phyloP scores from a whole-genome alignment of 345 rosid species.

The Turnera subulata region DNA sequence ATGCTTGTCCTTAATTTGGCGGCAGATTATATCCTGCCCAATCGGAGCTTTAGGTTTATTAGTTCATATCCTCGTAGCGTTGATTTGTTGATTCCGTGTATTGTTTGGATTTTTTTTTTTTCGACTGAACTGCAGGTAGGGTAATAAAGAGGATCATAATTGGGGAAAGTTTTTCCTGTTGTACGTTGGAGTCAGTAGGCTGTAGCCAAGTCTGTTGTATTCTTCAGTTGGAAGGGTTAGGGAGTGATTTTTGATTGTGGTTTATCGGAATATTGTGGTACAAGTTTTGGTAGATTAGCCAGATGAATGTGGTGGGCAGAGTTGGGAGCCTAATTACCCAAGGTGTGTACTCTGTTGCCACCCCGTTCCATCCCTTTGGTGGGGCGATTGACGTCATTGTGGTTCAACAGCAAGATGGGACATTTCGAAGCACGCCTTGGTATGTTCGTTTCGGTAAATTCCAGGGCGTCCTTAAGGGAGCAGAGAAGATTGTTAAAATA shows the following conservation, averaged over 20 bases:
- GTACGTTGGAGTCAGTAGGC: not conserved
- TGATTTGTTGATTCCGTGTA: not conserved
- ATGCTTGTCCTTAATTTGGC: constrained; percentile 2
- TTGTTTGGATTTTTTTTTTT: not conserved
- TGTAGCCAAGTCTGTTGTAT: constrained; percentile 8
- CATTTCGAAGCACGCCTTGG: constrained; percentile 87
- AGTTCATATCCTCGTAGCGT: no score
- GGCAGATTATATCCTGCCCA: no score
- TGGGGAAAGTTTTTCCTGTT: not conserved
- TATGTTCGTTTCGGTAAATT: constrained; percentile 90
- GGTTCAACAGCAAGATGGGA: constrained; percentile 81
- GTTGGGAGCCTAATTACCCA: constrained; percentile 82
- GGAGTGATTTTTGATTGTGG: constrained; percentile 2
- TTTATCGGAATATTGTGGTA: constrained; percentile 11
- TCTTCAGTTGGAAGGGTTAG: constrained; percentile 11
- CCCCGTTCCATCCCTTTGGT: constrained; percentile 94
- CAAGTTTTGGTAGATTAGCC: constrained; percentile 17
- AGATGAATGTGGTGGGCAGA: constrained; percentile 87
- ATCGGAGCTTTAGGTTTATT: no score
- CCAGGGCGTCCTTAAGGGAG: constrained; percentile 90
- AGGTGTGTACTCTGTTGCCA: constrained; percentile 86
- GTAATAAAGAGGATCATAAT: constrained; percentile 11
- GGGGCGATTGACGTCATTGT: constrained; percentile 94
- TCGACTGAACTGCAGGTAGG: not conserved
- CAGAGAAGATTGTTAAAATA: constrained; percentile 72